phyloP scores from a whole-genome alignment of 2,329 filamentous ascomycete species.

The Sarocladium brachiariae region DNA sequence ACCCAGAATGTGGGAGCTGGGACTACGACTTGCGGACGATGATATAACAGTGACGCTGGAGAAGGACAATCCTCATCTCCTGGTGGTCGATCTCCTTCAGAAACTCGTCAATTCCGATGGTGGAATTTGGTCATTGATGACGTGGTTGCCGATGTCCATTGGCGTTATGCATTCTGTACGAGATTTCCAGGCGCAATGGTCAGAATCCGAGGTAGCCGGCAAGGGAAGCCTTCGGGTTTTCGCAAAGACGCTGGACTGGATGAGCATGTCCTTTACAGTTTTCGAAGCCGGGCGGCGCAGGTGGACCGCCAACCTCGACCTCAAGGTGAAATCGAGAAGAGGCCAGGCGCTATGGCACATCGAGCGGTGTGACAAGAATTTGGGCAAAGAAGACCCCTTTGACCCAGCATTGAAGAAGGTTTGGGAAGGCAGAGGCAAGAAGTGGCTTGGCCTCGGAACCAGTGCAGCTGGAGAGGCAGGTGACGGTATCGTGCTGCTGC shows the following conservation, averaged over 20 bases:
- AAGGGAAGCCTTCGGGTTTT: constrained; percentile 44
- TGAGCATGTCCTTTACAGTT: constrained; percentile 47
- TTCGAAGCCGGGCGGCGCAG: constrained; percentile 10
- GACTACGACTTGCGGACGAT: constrained; percentile 48
- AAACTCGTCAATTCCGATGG: constrained; percentile 48
- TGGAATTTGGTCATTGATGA: constrained; percentile 46
- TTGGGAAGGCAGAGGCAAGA: constrained; percentile 27
- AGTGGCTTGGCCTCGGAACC: constrained; percentile 41
- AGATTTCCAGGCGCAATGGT: constrained; percentile 51
- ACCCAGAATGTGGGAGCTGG: constrained; percentile 40
- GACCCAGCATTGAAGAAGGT: constrained; percentile 9
- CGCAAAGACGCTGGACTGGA: constrained; percentile 49
- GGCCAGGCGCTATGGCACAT: constrained; percentile 47
- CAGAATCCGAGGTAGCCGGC: constrained; percentile 30
- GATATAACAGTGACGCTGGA: constrained; percentile 54
- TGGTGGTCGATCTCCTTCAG: constrained; percentile 52
- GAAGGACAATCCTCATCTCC: constrained; percentile 59
- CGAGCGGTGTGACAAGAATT: constrained; percentile 22
- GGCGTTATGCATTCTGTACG: constrained; percentile 58
- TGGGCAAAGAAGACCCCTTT: constrained; percentile 8
- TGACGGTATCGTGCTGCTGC: constrained; percentile 37
- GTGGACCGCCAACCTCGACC: constrained; percentile 36
- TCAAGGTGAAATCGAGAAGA: constrained; percentile 44
- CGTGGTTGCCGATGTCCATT: constrained; percentile 52
- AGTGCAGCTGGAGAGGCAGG: constrained; percentile 38